Percentiles rank a stretch among this genome's conserved stretches.
Conservation (phyloP, 495 filamentous ascomycete genomes). For the Trichoderma reesei region DNA sequence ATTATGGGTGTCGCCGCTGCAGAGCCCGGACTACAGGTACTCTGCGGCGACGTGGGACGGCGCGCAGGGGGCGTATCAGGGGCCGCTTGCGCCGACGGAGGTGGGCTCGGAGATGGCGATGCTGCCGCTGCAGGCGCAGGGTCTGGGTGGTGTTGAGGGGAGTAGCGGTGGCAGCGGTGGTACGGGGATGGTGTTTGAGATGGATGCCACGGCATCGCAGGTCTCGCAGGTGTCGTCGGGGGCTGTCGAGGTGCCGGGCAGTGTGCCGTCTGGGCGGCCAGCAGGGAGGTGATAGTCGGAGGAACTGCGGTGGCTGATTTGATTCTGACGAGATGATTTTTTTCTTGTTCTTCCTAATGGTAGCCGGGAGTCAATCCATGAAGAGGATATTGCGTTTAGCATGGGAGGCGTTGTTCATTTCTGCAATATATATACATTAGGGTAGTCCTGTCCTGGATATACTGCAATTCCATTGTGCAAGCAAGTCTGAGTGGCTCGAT, state of each 20-base stretch:
- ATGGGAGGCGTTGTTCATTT: not conserved
- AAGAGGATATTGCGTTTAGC: not conserved
- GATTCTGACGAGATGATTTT: not conserved
- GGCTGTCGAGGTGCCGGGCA: not conserved
- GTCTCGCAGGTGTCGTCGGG: not conserved
- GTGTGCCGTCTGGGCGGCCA: not conserved
- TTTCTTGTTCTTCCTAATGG: not conserved
- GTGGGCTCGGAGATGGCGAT: not conserved
- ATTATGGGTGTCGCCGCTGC: conserved; percentile 4
- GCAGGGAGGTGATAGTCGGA: not conserved
- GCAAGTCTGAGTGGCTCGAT: too few relatives aligned
- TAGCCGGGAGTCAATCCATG: not conserved
- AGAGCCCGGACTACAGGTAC: conserved; percentile 3
- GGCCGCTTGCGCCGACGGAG: not conserved
- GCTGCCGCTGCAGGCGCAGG: not conserved
- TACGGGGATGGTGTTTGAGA: not conserved
- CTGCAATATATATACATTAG: not conserved
- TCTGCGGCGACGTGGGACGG: not conserved
- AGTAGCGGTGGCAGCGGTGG: too few relatives aligned
- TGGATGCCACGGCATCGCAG: not conserved
- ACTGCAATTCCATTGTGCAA: too few relatives aligned
- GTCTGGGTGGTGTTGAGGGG: too few relatives aligned
- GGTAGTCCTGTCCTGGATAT: too few relatives aligned
- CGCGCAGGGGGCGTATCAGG: not conserved
- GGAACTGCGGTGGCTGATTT: not conserved